A percentile compares a stretch with the other conserved stretches of the same genome.
Conservation (phyloP, 305 asterid genomes). For the Fraxinus greggii region DNA sequence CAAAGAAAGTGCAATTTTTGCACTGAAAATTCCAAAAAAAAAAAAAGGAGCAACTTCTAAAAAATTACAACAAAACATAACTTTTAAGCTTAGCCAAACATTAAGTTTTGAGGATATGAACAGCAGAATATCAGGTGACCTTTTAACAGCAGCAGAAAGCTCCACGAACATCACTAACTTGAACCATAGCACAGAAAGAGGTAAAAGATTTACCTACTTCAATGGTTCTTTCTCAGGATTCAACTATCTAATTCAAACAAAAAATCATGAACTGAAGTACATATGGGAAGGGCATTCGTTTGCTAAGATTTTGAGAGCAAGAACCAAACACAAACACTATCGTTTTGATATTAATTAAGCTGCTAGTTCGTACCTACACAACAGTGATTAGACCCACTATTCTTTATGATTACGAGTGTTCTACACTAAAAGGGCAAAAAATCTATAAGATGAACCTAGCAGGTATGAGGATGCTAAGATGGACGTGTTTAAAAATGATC, state of each 20-base stretch:
- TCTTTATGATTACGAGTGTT: neutral
- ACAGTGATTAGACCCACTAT: neutral
- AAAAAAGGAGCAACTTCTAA: no score
- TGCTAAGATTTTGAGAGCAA: neutral
- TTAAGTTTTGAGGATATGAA: no score
- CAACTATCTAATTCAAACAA: neutral
- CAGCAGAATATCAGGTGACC: no score
- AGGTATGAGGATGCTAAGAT: no score
- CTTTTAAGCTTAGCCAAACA: no score
- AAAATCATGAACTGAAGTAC: neutral
- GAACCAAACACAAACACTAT: neutral
- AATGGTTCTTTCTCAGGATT: neutral
- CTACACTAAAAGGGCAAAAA: neutral
- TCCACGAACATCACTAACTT: neutral
- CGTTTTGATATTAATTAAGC: neutral
- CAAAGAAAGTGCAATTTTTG: no score
- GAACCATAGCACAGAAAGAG: neutral
- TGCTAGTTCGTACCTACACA: neutral
- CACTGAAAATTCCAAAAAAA: no score
- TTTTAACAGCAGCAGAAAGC: no score
- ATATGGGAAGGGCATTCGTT: neutral
- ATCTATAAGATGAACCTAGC: neutral
- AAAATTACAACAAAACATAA: no score
- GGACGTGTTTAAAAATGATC: no score
- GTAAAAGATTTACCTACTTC: neutral